Conservation (phyloP, 257 asterid genomes). For the Solanum microdontum region DNA sequence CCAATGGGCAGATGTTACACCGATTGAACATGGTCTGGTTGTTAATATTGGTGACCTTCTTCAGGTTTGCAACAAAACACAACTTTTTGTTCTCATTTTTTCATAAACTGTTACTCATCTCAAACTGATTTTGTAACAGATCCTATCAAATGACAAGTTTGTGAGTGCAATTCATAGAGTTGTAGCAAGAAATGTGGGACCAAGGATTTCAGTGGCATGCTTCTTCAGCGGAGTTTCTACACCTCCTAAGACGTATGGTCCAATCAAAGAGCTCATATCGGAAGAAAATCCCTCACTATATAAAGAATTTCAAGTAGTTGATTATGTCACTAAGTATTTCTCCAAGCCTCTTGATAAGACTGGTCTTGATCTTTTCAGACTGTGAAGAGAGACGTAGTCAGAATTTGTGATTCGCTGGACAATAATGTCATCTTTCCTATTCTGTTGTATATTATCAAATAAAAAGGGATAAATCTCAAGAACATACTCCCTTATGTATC, state of each 20-base stretch:
- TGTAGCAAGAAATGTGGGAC: constrained; percentile 35
- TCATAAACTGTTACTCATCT: neutral
- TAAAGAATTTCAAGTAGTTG: too few species aligned
- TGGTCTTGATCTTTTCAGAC: constrained; percentile 27
- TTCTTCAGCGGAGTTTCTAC: constrained; percentile 26
- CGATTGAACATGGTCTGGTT: constrained; percentile 36
- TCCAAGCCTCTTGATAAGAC: too few species aligned
- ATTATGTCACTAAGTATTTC: too few species aligned
- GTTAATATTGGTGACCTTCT: constrained; percentile 62
- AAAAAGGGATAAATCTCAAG: neutral
- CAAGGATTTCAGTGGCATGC: constrained; percentile 59
- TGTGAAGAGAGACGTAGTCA: neutral
- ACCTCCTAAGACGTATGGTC: constrained; percentile 24
- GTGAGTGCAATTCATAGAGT: constrained; percentile 55
- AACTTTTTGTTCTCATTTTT: neutral
- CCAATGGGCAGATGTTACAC: constrained; percentile 36
- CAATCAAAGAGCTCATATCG: too few species aligned
- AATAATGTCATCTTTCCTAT: neutral
- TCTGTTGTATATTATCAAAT: neutral
- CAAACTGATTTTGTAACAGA: constrained; percentile 8
- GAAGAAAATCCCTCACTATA: too few species aligned
- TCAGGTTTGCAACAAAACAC: constrained; percentile 29
- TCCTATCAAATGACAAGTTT: constrained; percentile 49
- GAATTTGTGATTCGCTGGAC: neutral
- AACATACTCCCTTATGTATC: too few species aligned